Percentiles rank a stretch among this genome's conserved stretches.
Evolutionary conservation across 805 yeast genomes (phyloP).

Genomic region (Metschnikowia lachancei): DNA sequence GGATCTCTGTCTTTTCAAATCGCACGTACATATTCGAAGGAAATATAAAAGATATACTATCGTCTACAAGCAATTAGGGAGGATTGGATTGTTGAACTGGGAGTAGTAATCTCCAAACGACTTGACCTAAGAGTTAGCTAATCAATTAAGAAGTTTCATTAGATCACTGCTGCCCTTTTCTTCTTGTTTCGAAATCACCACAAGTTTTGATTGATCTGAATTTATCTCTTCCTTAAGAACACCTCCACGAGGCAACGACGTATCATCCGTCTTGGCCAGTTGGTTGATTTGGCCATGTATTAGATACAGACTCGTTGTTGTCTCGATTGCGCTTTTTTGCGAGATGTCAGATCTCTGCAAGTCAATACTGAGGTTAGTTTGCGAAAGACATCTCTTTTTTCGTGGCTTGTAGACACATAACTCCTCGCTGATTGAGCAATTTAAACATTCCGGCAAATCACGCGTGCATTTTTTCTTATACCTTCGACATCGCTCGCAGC

Average conservation of each 20-base stretch:
- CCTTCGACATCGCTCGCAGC: slow-evolving; percentile 33
- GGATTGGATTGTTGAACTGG: too few species aligned
- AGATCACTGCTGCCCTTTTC: slow-evolving; percentile 7
- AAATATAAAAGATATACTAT: too few species aligned
- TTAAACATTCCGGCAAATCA: slow-evolving; percentile 31
- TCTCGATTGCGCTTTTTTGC: background rate
- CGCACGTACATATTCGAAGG: background rate
- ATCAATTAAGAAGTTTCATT: slow-evolving; percentile 8
- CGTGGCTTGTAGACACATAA: slow-evolving; percentile 28
- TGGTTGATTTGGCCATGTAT: background rate
- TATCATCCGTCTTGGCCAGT: background rate
- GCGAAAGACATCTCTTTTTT: slow-evolving; percentile 14
- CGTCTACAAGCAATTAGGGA: too few species aligned
- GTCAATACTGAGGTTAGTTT: background rate
- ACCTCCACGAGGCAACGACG: background rate
- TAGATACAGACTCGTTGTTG: background rate
- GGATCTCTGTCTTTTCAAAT: background rate
- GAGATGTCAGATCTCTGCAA: background rate
- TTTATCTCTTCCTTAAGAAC: background rate
- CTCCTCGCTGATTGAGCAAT: slow-evolving; percentile 31
- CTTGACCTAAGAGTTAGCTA: too few species aligned
- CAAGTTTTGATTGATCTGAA: background rate
- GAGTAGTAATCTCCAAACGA: too few species aligned
- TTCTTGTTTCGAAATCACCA: background rate
- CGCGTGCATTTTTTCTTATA: slow-evolving; percentile 33